Percentiles rank a stretch among this genome's conserved stretches.
These are phyloP conservation scores for Dactylellina parvicollis DNA, from an alignment of 2,329 filamentous ascomycete species.

Conservation along the genomic window DNA sequence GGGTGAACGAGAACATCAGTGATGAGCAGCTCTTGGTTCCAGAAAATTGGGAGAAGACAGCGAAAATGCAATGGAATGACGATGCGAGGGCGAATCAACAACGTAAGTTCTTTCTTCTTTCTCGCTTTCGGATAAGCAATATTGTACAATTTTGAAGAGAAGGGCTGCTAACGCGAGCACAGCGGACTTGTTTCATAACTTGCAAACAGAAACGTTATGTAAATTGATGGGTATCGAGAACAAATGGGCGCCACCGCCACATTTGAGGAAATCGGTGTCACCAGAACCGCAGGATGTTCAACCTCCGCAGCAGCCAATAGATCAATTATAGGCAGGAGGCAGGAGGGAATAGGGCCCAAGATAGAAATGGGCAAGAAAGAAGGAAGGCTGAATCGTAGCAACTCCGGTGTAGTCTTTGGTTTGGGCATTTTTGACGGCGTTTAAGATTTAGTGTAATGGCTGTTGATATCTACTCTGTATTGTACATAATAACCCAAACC, in stretches of 20 bases:
- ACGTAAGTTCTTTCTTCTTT: constrained; percentile 61
- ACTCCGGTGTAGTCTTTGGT: too few species aligned
- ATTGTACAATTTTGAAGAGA: neutral
- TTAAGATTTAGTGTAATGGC: too few species aligned
- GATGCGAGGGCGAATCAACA: constrained; percentile 69
- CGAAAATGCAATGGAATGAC: constrained; percentile 73
- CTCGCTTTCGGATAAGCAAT: neutral
- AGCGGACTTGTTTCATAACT: constrained; percentile 78
- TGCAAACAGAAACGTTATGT: constrained; percentile 86
- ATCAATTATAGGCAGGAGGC: too few species aligned
- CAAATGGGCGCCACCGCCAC: constrained; percentile 59
- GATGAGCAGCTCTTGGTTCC: constrained; percentile 74
- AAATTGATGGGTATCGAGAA: constrained; percentile 79
- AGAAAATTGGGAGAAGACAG: constrained; percentile 79
- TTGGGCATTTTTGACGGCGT: too few species aligned
- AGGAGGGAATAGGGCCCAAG: too few species aligned
- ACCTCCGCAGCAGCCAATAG: too few species aligned
- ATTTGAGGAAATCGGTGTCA: constrained; percentile 25
- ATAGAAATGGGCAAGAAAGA: too few species aligned
- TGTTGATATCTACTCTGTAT: too few species aligned
- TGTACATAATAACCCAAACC: too few species aligned
- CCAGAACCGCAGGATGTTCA: neutral
- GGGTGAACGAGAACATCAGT: constrained; percentile 80
- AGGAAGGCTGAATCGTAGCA: too few species aligned
- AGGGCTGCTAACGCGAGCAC: neutral